Evolutionary conservation across 2,329 filamentous ascomycete genomes (phyloP).

Genomic region (Geosmithia flava): DNA sequence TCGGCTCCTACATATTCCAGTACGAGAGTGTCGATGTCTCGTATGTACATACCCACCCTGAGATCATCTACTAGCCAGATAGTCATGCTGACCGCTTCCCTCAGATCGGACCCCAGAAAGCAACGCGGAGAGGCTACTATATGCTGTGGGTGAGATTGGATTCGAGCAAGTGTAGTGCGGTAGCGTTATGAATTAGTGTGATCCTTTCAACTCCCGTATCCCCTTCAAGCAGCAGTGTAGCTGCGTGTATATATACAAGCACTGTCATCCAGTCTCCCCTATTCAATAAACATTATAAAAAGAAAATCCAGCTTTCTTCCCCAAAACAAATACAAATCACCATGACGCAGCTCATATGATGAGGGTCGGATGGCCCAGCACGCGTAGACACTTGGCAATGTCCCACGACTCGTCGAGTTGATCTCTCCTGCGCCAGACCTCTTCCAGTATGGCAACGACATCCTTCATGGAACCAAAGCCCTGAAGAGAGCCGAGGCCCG

Average conservation of each 20-base stretch:
- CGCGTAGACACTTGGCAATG: slow-evolving; percentile 26
- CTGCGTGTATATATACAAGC: too few species aligned
- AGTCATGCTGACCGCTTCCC: background rate
- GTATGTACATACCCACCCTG: slow-evolving; percentile 4
- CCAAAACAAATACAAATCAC: background rate
- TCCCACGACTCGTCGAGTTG: slow-evolving; percentile 31
- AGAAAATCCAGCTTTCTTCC: background rate
- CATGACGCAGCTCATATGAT: slow-evolving; percentile 16
- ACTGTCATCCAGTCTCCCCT: too few species aligned
- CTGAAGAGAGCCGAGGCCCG: slow-evolving; percentile 25
- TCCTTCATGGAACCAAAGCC: slow-evolving; percentile 32
- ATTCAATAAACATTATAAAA: background rate
- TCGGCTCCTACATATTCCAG: slow-evolving; percentile 62
- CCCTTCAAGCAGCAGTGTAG: too few species aligned
- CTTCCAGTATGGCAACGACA: slow-evolving; percentile 31
- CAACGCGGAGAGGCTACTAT: slow-evolving; percentile 21
- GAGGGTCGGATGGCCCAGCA: slow-evolving; percentile 24
- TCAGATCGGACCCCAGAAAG: background rate
- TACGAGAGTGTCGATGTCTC: slow-evolving; percentile 43
- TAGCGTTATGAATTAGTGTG: too few species aligned
- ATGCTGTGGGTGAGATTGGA: slow-evolving; percentile 22
- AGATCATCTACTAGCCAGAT: too few species aligned
- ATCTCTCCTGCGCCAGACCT: slow-evolving; percentile 27
- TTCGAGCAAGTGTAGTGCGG: background rate
- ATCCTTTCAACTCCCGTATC: too few species aligned